These are phyloP conservation scores for Scleroderma citrinum DNA, from an alignment of 768 basidiomycete species.

Conservation along the genomic window DNA sequence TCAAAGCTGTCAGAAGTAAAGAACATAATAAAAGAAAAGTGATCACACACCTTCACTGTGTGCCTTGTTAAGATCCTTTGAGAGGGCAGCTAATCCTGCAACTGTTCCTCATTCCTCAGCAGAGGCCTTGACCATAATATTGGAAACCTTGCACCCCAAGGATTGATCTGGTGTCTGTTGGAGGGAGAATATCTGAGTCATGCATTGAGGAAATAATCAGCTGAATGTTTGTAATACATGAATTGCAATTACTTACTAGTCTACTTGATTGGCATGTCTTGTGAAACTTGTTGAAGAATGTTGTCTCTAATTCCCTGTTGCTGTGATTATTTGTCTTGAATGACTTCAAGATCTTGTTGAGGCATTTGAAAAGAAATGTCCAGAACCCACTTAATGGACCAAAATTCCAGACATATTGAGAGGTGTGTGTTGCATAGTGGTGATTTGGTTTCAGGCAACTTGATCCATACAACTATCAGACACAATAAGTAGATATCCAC, in stretches of 20 bases:
- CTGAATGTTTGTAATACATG: too few species aligned
- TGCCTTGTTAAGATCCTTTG: slow-evolving; percentile 16
- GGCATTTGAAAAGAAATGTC: slow-evolving; percentile 32
- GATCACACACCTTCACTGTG: slow-evolving; percentile 15
- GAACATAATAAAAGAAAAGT: too few species aligned
- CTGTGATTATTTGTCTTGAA: slow-evolving; percentile 30
- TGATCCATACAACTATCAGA: slow-evolving; percentile 26
- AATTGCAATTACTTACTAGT: too few species aligned
- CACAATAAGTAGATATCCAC: not conserved
- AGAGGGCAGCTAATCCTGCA: slow-evolving; percentile 4
- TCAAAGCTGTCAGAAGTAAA: too few species aligned
- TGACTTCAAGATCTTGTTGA: not conserved
- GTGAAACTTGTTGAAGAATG: slow-evolving; percentile 25
- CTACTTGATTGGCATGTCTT: not conserved
- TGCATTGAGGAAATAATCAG: too few species aligned
- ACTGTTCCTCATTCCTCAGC: slow-evolving; percentile 23
- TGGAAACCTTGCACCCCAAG: not conserved
- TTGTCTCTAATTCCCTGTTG: slow-evolving; percentile 25
- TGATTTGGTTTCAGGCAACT: slow-evolving; percentile 31
- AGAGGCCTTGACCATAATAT: slow-evolving; percentile 12
- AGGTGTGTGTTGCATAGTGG: slow-evolving; percentile 31
- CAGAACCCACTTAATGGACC: slow-evolving; percentile 35
- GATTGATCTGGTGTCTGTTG: too few species aligned
- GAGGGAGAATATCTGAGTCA: too few species aligned
- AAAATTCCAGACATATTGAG: slow-evolving; percentile 22